Percentiles rank a stretch among this genome's conserved stretches.
Conservation (phyloP, 163 green algal genomes). For the Picocystis sp. region DNA sequence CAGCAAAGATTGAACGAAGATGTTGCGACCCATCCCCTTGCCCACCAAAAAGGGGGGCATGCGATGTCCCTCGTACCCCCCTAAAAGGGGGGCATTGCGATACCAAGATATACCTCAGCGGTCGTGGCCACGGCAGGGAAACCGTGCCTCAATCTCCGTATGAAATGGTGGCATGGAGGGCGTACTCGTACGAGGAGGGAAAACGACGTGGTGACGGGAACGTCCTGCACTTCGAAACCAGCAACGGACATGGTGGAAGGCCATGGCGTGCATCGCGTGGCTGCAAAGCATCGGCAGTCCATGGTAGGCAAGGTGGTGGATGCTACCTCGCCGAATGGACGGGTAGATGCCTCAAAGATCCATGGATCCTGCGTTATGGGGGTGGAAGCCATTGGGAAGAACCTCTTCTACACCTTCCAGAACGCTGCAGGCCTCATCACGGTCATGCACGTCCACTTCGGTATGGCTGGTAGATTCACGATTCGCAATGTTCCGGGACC, state of each 20-base stretch:
- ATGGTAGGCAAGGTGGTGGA: constrained; percentile 39
- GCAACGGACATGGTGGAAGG: constrained; percentile 36
- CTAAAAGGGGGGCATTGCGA: no score
- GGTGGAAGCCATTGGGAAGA: constrained; percentile 71
- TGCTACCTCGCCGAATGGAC: constrained; percentile 48
- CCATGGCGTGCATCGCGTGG: constrained; percentile 57
- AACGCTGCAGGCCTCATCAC: constrained; percentile 9
- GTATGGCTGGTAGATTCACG: constrained; percentile 53
- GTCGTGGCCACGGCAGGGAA: no score
- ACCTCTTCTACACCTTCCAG: constrained; percentile 78
- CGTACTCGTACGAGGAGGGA: no score
- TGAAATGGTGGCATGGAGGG: no score
- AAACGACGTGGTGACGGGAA: no score
- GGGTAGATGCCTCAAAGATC: constrained; percentile 37
- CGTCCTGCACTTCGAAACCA: no score
- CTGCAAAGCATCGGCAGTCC: constrained; percentile 32
- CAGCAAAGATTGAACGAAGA: no score
- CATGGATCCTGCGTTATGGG: constrained; percentile 18
- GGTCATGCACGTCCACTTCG: constrained; percentile 69
- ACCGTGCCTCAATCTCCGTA: no score
- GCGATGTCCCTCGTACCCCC: no score
- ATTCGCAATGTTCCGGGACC: constrained; percentile 24
- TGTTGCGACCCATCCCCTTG: no score
- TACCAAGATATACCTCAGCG: no score
- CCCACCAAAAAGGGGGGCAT: no score